Conservation (phyloP, 257 asterid genomes). For the Vinca minor region DNA sequence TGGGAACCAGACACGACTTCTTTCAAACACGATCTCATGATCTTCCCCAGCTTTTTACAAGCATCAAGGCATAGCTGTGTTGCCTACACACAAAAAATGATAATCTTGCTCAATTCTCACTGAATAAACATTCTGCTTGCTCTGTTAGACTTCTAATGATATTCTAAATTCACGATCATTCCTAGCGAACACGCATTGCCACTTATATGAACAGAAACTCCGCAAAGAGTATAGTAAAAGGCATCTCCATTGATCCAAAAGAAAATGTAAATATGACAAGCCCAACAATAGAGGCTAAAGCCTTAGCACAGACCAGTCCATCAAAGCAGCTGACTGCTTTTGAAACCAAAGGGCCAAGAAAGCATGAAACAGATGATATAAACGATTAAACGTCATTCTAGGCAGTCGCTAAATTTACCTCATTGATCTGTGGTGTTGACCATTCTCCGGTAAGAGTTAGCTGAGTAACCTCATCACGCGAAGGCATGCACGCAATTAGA, state of each 20-base stretch:
- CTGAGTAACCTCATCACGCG: conserved; percentile 84
- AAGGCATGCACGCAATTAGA: conserved; percentile 77
- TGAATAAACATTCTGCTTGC: background rate
- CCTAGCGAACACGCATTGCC: background rate
- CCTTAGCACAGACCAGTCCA: too few relatives aligned
- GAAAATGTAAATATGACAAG: background rate
- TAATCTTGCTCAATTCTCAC: background rate
- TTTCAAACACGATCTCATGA: conserved; percentile 73
- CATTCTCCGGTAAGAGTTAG: conserved; percentile 82
- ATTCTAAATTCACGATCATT: background rate
- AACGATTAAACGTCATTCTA: background rate
- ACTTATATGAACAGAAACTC: too few relatives aligned
- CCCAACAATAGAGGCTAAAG: too few relatives aligned
- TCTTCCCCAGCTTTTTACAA: conserved; percentile 68
- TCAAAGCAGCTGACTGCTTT: too few relatives aligned
- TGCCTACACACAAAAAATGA: conserved; percentile 49
- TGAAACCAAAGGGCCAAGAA: too few relatives aligned
- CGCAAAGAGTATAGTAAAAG: background rate
- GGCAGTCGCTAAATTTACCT: conserved; percentile 38
- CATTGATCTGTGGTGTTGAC: conserved; percentile 71
- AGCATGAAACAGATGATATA: too few relatives aligned
- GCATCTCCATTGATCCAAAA: background rate
- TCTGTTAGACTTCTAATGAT: background rate
- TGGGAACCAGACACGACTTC: conserved; percentile 43
- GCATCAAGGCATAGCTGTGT: conserved; percentile 88